Conservation (phyloP, 2,329 filamentous ascomycete species). For the Dactylellina parvicollis region DNA sequence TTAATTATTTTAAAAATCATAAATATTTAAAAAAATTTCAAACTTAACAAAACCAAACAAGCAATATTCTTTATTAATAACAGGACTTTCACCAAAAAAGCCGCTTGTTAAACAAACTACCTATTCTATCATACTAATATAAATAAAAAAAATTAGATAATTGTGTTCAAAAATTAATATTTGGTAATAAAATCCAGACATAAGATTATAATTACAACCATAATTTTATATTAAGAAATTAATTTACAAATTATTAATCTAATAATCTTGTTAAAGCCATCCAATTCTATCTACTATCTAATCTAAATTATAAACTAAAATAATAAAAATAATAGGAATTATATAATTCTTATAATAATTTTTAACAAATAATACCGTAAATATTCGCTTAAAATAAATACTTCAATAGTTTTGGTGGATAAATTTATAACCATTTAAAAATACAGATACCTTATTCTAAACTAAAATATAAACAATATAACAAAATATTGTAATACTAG, state of each 20-base stretch:
- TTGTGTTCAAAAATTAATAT: not conserved
- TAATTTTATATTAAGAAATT: constrained; percentile 6
- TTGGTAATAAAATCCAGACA: not conserved
- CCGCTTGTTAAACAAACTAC: not conserved
- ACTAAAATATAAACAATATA: constrained; percentile 10
- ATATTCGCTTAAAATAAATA: not conserved
- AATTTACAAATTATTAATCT: not conserved
- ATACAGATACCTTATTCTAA: constrained; percentile 3
- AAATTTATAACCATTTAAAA: not conserved
- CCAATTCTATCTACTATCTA: constrained; percentile 1
- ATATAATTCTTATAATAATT: constrained; percentile 2
- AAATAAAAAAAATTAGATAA: constrained; percentile 1
- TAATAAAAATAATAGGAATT: not conserved
- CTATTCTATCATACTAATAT: not conserved
- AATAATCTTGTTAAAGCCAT: not conserved
- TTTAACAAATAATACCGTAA: not conserved
- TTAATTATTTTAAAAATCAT: not conserved
- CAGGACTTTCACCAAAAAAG: not conserved
- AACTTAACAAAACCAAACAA: not conserved
- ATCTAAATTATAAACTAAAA: not conserved
- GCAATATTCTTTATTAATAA: constrained; percentile 1
- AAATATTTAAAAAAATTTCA: not conserved
- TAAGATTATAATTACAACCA: constrained; percentile 5
- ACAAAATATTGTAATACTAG: not conserved
- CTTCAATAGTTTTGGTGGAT: not conserved